Base-by-base conservation (phyloP, 1,139 yeast species). In the Yamadazyma atmosphaerica region DNA sequence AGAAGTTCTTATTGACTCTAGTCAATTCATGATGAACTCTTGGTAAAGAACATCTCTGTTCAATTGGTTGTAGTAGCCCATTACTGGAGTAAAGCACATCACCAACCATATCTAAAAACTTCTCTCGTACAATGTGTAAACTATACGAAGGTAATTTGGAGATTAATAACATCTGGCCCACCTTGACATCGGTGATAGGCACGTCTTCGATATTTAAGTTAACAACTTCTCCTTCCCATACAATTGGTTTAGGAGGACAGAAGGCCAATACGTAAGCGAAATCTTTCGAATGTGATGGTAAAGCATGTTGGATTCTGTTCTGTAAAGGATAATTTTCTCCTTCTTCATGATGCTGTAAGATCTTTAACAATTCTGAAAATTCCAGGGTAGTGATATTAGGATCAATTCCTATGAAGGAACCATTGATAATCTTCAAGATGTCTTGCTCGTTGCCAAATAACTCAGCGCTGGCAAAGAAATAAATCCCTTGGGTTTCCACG, bases 191-290 rank as follows among this genome's bases (percentile, higher is more conserved):
- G 4, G 72, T 61, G 5, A 71, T 65, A 1, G 77, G 75, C 1
- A 68, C 70, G 5, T 61, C 60, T 28, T 68, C 67, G 30, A 82
- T 60, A 16, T 78, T 75, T 13, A 86, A 58, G 36, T 79, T 77
- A 25, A 83, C 76, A 44, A 85, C 82, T 17, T 77, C 74, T 2
- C 98, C 98, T 47, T 86, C 92, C 98, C 98, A 90, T 21, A 86
- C 80, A 56, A 90, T 76, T 0, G 97, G 95, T 52, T 86, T 87
- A 11, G 83, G 77, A 2, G 96, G 92, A 52, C 87, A 82, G 16
- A 89, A 64, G 0, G 90, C 83, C 25, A 90, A 54, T 12, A 89
- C 75, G 50, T 88, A 88, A 0, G 87, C 82, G 38, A 65, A 59
- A 15, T 68, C 74, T 22, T 62, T 62, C 0, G 61, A 50, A 31